Base-by-base conservation (phyloP, 345 rosid genomes). In the Dipteronia dyeriana region DNA sequence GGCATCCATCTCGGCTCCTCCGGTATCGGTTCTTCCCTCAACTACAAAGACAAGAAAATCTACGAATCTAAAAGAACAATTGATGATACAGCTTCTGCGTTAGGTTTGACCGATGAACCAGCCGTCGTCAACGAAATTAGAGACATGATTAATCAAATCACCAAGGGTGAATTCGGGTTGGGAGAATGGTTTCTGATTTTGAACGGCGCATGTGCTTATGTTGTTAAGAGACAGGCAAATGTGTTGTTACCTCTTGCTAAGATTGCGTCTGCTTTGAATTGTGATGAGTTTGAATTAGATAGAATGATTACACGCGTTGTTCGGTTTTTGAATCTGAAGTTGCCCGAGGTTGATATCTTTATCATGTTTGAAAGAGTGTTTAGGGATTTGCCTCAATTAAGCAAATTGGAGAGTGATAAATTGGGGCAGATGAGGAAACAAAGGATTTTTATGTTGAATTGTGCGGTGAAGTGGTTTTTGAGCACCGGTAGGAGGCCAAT, bases 401-500 rank as follows among this genome's bases (percentile, higher is more conserved):
- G 74, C 16, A 71, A 84, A 19, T 61, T 93, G 47, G 90, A 80
- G n/a, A 75, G 68, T 22, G 88, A 82, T 11, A 82, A 75, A 71
- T 66, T 78, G 69, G 90, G 81, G 74, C 86, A 60, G 70, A 79
- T 95, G 85, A 77, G 57, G 75, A 81, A 86, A 76, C 98, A 93
- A 81, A 98, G 98, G 4, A 79, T 72, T 7, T 91, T 95, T 73
- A 74, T 95, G 85, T 79, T 90, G 70, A 92, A 95, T 75, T 93
- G 97, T 84, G 78, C 87, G 0, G 80, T 90, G 54, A 95, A 87
- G 81, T 95, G 99, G 97, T 89, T 78, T 83, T 65, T 91, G 82
- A 87, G 94, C 0, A 95, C 94, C 0, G 98, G 97, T 54, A 87
- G 99, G 84, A 88, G 86, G 59, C 98, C 97, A 0, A 70, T 91